Evolutionary conservation across 75 land plant genomes (phyloP), one percentile per base, ranked within the genome.

Genomic region (Cryptomeria japonica): DNA sequence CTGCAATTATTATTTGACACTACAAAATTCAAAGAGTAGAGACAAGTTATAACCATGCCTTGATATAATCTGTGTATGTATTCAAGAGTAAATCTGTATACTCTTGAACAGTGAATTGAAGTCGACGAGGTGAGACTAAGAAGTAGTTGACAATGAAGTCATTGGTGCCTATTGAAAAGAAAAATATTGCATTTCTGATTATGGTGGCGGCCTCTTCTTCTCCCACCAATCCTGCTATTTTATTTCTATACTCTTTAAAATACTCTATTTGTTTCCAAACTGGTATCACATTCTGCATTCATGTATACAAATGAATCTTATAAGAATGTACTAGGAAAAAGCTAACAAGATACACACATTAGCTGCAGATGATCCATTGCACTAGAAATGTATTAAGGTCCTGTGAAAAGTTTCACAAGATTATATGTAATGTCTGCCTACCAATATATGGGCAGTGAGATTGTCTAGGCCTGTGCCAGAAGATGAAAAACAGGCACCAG

Each of bases 71-170:
- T 61, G 72, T 38, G 12, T 90, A 88, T 39, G 91, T 56, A 15
- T 88, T 58, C 18, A 90, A 55, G 13, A 95, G 91, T 83, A 90
- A 92, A 37, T 90, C 84, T 73, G 91, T 88, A 86, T 92, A 95
- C 79, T 90, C 75, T 10, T 86, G 89, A 6, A 87, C 55, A 0
- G 90, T 85, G 53, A 53, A 89, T 6, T 90, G 5, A 0, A 79
- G 4, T 25, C 80, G 46, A 72, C 93, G 91, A 18, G 61, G 12
- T 18, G 91, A 88, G 16, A 86, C 31, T 41, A 86, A 0, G 87
- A 87, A 94, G 92, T 96, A 96, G 84, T 96, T 96, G 82, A 90
- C 92, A 25, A 93, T 79, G 84, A 93, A 96, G 86, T 51, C 55
- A 51, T 51, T 51, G 55, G 55, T 51, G 55, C 55, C 55, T 51